Conservation (phyloP, 2,329 filamentous ascomycete species). For the Tolypocladium amazonense region DNA sequence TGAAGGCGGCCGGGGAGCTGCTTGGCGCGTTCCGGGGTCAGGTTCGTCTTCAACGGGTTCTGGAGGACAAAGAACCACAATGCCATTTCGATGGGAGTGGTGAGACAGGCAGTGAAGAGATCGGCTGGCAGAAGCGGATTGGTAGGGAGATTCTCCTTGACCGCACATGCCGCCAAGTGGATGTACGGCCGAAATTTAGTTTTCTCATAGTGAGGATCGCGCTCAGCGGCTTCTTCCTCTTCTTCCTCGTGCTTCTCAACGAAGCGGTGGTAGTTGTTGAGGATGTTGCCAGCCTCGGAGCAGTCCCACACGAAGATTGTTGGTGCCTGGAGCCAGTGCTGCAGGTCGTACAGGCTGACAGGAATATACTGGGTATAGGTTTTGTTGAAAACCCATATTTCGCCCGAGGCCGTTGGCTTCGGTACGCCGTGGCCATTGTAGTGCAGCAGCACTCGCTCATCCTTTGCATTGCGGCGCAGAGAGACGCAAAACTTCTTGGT, state of each 20-base stretch:
- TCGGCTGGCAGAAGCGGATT: conserved; percentile 90
- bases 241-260: conserved; percentile 92
- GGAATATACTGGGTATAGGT: conserved; percentile 99
- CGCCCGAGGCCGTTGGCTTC: conserved; percentile 86
- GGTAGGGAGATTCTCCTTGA: conserved; percentile 87
- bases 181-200: conserved; percentile 63
- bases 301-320: conserved; percentile 98
- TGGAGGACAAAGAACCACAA: conserved; percentile 93
- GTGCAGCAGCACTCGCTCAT: conserved; percentile 92
- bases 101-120: conserved; percentile 90
- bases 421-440: conserved; percentile 98
- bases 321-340: conserved; percentile 90
- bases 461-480: conserved; percentile 82
- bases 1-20: conserved; percentile 86
- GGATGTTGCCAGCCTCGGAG: conserved; percentile 90
- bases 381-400: conserved; percentile 99
- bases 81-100: conserved; percentile 95
- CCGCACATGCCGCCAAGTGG: conserved; percentile 81
- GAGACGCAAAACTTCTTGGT: conserved; percentile 94
- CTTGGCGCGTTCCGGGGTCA: conserved; percentile 74
- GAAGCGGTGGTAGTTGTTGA: conserved; percentile 88
- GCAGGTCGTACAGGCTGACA: conserved; percentile 86
- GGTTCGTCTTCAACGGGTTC: conserved; percentile 60
- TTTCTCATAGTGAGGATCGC: conserved; percentile 76
- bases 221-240: conserved; percentile 62